These are phyloP conservation scores for Herpotrichia juniperi DNA, from an alignment of 2,329 filamentous ascomycete species.

Conservation along the genomic window DNA sequence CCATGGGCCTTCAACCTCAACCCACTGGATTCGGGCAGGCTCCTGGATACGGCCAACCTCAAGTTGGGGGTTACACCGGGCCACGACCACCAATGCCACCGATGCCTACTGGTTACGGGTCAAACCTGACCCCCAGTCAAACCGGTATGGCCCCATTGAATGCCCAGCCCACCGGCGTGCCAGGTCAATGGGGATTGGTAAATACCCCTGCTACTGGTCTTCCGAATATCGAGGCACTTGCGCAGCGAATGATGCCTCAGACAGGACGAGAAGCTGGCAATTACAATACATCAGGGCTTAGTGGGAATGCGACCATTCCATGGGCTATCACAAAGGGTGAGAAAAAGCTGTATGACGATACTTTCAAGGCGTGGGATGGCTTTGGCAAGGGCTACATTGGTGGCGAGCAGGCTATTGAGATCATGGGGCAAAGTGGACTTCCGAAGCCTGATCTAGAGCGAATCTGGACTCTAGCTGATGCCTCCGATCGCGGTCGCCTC, in stretches of 20 bases:
- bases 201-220: slow-evolving; percentile 89
- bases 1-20: slow-evolving; percentile 50
- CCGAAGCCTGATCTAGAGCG: slow-evolving; percentile 89
- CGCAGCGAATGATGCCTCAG: slow-evolving; percentile 97
- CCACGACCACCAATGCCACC: slow-evolving; percentile 79
- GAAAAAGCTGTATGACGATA: slow-evolving; percentile 92
- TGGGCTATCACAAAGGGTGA: slow-evolving; percentile 99
- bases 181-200: slow-evolving; percentile 97
- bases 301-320: slow-evolving; percentile 93
- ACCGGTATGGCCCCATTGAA: slow-evolving; percentile 74
- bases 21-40: slow-evolving; percentile 70
- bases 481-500: slow-evolving; percentile 90
- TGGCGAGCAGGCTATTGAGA: slow-evolving; percentile 92
- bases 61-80: slow-evolving; percentile 80
- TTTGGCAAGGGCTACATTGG: slow-evolving; percentile 90
- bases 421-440: slow-evolving; percentile 93
- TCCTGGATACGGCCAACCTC: slow-evolving; percentile 67
- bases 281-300: slow-evolving; percentile 84
- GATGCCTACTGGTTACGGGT: slow-evolving; percentile 66
- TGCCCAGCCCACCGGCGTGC: slow-evolving; percentile 90
- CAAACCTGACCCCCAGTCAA: slow-evolving; percentile 62
- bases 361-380: slow-evolving; percentile 97
- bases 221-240: slow-evolving; percentile 91
- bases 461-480: slow-evolving; percentile 93
- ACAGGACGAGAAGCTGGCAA: slow-evolving; percentile 80